Evolutionary conservation across 108 stramenopile species (phyloP).

Genomic region (Aurantiochytrium sp.): DNA sequence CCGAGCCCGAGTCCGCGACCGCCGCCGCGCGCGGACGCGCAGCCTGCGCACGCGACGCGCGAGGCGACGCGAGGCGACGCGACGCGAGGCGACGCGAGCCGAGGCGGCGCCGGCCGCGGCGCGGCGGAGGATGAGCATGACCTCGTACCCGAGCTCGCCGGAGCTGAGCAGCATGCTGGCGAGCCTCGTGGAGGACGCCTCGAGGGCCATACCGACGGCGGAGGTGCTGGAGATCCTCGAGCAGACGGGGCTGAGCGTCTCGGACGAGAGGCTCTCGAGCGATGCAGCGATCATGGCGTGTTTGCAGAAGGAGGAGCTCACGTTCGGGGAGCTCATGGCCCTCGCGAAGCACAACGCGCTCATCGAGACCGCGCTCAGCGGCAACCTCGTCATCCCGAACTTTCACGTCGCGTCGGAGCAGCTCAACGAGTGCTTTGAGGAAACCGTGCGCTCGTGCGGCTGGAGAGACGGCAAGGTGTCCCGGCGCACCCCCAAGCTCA

Average conservation of each 20-base stretch:
- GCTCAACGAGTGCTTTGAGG: not conserved
- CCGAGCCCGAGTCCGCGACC: no score
- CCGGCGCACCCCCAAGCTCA: not conserved
- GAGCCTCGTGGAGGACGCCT: not conserved
- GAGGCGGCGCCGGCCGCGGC: not conserved
- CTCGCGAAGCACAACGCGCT: not conserved
- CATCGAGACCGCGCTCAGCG: not conserved
- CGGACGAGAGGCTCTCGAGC: not conserved
- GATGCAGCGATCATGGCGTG: not conserved
- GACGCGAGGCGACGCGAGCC: not conserved
- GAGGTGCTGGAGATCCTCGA: not conserved
- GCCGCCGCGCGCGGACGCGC: no score
- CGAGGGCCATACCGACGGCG: not conserved
- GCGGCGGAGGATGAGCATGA: not conserved
- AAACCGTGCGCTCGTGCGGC: not conserved
- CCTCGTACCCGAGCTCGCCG: not conserved
- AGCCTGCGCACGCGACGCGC: no score
- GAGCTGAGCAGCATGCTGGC: not conserved
- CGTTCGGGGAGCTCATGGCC: not conserved
- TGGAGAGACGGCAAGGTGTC: not conserved
- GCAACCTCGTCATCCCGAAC: not conserved
- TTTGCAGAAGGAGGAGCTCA: not conserved
- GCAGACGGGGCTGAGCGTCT: constrained; percentile 5
- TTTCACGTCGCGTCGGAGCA: not conserved
- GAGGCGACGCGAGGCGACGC: not conserved